A percentile compares a stretch with the other conserved stretches of the same genome.
Evolutionary conservation across 139 green algal species (phyloP).

Genomic region (Tetradesmus obliquus): DNA sequence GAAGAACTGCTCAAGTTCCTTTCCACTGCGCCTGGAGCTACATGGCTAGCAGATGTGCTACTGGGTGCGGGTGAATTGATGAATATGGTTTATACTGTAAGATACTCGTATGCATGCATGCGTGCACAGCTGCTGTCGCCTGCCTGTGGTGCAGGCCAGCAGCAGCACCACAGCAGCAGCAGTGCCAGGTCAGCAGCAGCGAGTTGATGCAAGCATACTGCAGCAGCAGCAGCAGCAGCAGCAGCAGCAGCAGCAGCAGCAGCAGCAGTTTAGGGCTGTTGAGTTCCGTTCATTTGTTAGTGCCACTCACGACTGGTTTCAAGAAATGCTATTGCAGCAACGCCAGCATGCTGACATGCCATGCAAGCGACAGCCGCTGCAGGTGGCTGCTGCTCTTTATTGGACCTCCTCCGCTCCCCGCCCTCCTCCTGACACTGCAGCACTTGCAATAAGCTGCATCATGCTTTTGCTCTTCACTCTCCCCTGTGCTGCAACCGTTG

Average conservation of each 20-base stretch:
- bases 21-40: not conserved
- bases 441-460: no score
- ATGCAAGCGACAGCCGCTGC: no score
- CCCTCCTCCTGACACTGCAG: no score
- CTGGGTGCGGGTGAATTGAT: not conserved
- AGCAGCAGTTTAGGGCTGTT: no score
- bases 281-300: no score
- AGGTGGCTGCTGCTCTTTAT: no score
- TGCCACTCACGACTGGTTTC: no score
- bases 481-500: no score
- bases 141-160: not conserved
- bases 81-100: not conserved
- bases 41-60: conserved; percentile 27
- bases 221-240: not conserved
- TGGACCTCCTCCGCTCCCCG: no score
- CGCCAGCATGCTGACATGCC: no score
- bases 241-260: not conserved
- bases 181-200: not conserved
- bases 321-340: no score
- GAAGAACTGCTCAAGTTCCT: conserved; percentile 23
- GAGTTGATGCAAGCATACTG: not conserved
- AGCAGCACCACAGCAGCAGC: not conserved
- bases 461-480: no score
- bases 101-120: not conserved
- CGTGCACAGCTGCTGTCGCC: not conserved